Percentiles rank a stretch among this genome's conserved stretches.
Conservation (phyloP, 2,329 filamentous ascomycete genomes). For the Aureobasidium sp. region DNA sequence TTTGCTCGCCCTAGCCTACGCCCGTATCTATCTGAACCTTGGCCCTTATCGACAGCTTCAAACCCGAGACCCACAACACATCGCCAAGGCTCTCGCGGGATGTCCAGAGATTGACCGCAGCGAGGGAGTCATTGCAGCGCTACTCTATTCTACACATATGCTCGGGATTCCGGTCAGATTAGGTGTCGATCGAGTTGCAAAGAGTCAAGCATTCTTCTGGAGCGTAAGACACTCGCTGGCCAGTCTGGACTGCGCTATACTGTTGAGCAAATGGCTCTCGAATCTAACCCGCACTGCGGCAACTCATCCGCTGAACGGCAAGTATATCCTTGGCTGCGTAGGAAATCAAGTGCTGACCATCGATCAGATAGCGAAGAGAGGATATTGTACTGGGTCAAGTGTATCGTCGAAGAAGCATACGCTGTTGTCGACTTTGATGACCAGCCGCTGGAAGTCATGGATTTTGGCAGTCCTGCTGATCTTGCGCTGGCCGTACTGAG, state of each 20-base stretch:
- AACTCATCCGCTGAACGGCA: background rate
- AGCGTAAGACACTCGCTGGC: constrained; percentile 51
- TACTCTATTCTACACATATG: constrained; percentile 49
- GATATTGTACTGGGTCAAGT: constrained; percentile 33
- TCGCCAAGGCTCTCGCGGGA: constrained; percentile 34
- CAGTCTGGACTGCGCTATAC: constrained; percentile 48
- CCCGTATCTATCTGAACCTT: constrained; percentile 41
- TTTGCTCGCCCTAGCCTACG: constrained; percentile 41
- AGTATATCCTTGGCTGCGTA: too few species aligned
- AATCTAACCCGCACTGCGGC: background rate
- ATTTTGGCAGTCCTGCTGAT: constrained; percentile 29
- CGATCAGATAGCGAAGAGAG: constrained; percentile 34
- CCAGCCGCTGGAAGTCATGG: constrained; percentile 21
- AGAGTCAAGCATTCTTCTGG: constrained; percentile 52
- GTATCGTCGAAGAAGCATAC: constrained; percentile 37
- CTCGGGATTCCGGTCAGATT: constrained; percentile 50
- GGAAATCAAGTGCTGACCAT: constrained; percentile 30
- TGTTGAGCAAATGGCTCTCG: constrained; percentile 46
- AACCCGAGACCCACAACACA: constrained; percentile 36
- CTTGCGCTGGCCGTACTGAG: constrained; percentile 35
- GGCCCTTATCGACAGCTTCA: constrained; percentile 40
- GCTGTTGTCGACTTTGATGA: constrained; percentile 28
- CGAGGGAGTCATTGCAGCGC: constrained; percentile 42
- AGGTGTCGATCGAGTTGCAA: constrained; percentile 48
- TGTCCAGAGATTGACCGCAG: constrained; percentile 41